phyloP scores from a whole-genome alignment of 1,139 yeast species.

The Debaryomycetaceae sp. region DNA sequence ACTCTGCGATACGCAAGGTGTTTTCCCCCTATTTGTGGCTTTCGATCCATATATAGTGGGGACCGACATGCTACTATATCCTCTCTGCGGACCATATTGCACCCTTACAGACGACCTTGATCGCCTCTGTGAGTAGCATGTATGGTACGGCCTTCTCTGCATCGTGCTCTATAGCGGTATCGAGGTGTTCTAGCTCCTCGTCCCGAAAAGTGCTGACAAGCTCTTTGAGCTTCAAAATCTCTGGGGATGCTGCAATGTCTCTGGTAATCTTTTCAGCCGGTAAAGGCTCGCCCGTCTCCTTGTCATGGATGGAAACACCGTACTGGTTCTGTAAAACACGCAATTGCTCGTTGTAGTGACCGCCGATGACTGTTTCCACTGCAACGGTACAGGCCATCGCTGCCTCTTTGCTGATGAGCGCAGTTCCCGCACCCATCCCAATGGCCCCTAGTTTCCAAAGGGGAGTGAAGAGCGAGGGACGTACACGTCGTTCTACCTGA shows the following conservation, averaged over 20 bases:
- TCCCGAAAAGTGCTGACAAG: slow-evolving; percentile 80
- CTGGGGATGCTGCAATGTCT: slow-evolving; percentile 43
- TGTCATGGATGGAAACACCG: slow-evolving; percentile 43
- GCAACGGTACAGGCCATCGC: slow-evolving; percentile 99
- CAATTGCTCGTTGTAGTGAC: slow-evolving; percentile 88
- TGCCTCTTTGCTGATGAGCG: slow-evolving; percentile 84
- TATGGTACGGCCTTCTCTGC: slow-evolving; percentile 94
- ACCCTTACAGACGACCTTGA: slow-evolving; percentile 73
- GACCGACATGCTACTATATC: slow-evolving; percentile 28
- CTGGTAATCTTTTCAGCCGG: slow-evolving; percentile 19
- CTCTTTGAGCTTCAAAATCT: slow-evolving; percentile 54
- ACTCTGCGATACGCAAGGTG: no score
- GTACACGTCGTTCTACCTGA: slow-evolving; percentile 73
- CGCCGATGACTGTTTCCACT: slow-evolving; percentile 96
- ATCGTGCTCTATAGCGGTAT: slow-evolving; percentile 88
- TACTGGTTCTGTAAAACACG: slow-evolving; percentile 68
- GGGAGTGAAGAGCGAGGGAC: slow-evolving; percentile 90
- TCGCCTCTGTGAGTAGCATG: slow-evolving; percentile 78
- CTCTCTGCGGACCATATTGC: slow-evolving; percentile 96
- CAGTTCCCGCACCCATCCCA: slow-evolving; percentile 84
- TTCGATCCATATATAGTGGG: background rate
- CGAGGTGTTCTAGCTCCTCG: slow-evolving; percentile 92
- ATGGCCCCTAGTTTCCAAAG: slow-evolving; percentile 91
- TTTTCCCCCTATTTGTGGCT: no score
- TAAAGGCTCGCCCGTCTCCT: slow-evolving; percentile 33